Percentiles rank a stretch among this genome's conserved stretches.
Conservation (phyloP, 106 monocot genomes). For the Phalaenopsis aphrodite region DNA sequence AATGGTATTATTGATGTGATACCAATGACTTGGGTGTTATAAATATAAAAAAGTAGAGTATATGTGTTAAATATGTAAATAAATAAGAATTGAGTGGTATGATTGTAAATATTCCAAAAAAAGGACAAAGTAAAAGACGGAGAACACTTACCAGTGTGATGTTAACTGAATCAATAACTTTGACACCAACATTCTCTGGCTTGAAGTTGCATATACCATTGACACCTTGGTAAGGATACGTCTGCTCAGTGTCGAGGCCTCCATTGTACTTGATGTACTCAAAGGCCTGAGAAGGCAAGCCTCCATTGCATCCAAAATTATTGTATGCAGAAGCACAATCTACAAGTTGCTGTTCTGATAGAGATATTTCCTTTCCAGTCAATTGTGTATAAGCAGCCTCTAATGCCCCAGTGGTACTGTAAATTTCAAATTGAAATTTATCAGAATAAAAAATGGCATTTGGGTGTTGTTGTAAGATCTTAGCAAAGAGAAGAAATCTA, state of each 20-base stretch:
- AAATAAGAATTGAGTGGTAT: not conserved
- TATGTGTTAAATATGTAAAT: not conserved
- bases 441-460: not conserved
- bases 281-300: constrained; percentile 75
- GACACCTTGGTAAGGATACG: constrained; percentile 68
- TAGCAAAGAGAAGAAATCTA: not conserved
- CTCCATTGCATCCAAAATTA: constrained; percentile 74
- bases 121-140: not conserved
- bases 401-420: constrained; percentile 72
- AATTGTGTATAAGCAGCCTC: constrained; percentile 70
- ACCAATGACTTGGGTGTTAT: too few species aligned
- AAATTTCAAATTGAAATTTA: not conserved
- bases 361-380: constrained; percentile 51
- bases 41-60: too few species aligned
- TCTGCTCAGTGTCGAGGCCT: constrained; percentile 66
- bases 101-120: too few species aligned
- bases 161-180: constrained; percentile 58
- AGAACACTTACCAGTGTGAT: constrained; percentile 35
- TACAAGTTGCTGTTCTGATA: constrained; percentile 80
- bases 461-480: not conserved
- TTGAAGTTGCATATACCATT: constrained; percentile 59
- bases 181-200: constrained; percentile 42
- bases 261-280: constrained; percentile 77
- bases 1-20: too few species aligned
- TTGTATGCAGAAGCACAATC: constrained; percentile 63